Conservation (phyloP, 139 green algal species). For the Gonium pectorale region DNA sequence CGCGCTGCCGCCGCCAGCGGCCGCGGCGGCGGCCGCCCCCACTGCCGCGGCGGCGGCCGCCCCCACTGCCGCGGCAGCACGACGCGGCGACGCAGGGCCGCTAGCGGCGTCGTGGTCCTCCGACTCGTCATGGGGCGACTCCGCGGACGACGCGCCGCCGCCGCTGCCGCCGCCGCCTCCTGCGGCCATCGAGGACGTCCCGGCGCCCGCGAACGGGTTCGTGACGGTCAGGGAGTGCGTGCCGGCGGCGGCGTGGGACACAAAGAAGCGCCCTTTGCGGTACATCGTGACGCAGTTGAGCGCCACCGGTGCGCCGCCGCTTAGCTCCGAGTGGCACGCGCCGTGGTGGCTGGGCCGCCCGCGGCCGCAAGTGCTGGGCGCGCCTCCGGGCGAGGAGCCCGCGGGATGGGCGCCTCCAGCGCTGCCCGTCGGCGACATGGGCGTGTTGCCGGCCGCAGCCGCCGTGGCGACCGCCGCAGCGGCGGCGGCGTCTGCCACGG, state of each 20-base stretch:
- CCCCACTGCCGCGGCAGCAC: neutral
- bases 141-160: neutral
- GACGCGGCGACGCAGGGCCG: slow-evolving; percentile 2
- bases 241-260: neutral
- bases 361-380: neutral
- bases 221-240: slow-evolving; percentile 13
- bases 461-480: no score
- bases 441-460: no score
- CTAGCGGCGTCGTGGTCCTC: slow-evolving; percentile 28
- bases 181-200: neutral
- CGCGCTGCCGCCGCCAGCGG: neutral
- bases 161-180: neutral
- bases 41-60: neutral
- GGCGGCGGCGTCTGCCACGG: no score
- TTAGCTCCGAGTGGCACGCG: neutral
- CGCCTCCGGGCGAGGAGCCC: no score
- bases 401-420: no score
- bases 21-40: no score
- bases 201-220: neutral
- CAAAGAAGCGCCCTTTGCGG: slow-evolving; percentile 43
- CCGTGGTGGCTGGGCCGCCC: neutral
- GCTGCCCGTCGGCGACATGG: neutral
- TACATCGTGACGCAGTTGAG: slow-evolving; percentile 44
- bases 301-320: neutral
- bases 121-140: neutral